Conservation (phyloP, 2,329 filamentous ascomycete genomes). For the Fusarium agapanthi region DNA sequence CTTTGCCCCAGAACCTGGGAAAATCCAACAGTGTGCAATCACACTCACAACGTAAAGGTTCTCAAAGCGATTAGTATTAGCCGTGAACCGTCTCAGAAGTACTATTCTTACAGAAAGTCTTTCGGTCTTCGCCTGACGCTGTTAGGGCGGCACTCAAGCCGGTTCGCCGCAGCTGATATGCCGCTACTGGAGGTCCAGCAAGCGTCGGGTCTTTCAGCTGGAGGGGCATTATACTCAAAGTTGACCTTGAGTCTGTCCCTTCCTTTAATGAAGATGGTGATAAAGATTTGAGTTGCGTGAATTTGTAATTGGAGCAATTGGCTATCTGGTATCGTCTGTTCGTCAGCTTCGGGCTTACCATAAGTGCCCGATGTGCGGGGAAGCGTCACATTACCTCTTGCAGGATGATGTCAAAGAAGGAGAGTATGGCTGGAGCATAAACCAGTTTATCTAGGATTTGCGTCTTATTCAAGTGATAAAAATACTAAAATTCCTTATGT, state of each 20-base stretch:
- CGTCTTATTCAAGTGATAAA: rapidly evolving
- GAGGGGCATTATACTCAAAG: too few species aligned
- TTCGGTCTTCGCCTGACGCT: too few species aligned
- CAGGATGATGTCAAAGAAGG: too few species aligned
- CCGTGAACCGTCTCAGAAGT: rapidly evolving
- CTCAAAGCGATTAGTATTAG: not conserved
- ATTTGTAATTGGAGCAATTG: not conserved
- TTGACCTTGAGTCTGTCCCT: rapidly evolving
- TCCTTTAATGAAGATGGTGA: rapidly evolving
- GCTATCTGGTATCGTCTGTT: not conserved
- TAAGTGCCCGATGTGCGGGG: not conserved
- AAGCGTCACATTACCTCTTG: not conserved
- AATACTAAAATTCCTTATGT: rapidly evolving
- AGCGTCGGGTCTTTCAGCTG: not conserved
- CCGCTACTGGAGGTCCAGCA: too few species aligned
- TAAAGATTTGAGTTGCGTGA: rapidly evolving
- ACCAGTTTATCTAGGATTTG: rapidly evolving
- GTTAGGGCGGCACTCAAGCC: too few species aligned
- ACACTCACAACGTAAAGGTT: not conserved
- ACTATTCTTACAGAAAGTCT: not conserved
- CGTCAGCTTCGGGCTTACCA: not conserved
- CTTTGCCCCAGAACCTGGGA: not conserved
- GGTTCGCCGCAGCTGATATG: too few species aligned
- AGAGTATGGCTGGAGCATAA: too few species aligned
- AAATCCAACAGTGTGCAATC: not conserved